Base-by-base conservation (phyloP, 331 rosid species). In the Malus hybrid region DNA sequence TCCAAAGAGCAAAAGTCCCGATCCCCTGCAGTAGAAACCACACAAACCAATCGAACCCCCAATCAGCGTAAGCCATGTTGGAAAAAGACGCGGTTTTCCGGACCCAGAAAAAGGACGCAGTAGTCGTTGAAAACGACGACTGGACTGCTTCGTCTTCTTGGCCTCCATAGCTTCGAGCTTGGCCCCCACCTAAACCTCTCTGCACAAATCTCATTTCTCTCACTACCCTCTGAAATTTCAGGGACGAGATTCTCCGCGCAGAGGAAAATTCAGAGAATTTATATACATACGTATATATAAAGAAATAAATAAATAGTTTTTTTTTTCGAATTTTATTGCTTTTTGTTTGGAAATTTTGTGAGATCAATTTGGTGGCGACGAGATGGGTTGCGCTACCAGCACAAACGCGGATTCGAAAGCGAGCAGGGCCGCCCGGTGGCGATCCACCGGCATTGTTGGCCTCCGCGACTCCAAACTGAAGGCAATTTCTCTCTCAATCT, bases 361-460 rank as follows among this genome's bases (percentile, higher is more conserved):
- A 29, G 32, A 73, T 55, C 8, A 19, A 57, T 67, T 67, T 52
- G n/a, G 44, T 20, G 27, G 29, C 7, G 42, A 1, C 67, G 19
- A 67, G n/a, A 95, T 95, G 99, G 96, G 98, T 50, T 92, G 99
- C 83, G 67, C 24, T 33, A 52, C 74, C 5, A 95, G 98, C 90
- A 88, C 74, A 83, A 84, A 70, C 81, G 86, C 74, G 7, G 97
- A 92, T 64, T 85, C 93, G 16, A 90, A 87, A 71, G 88, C 92
- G 4, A 83, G 48, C 67, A 81, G 98, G 69, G 34, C 79, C 14
- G 76, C 97, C 15, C 96, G 99, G 28, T 95, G 99, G 99, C 91
- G 91, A 84, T 87, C 99, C 84, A 95, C 99, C 1, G 97, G 99
- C 76, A 95, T 90, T 83, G 97, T 95, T 60, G 99, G 91, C 78